Evolutionary conservation across 202 grass and related monocot genomes (phyloP).

Genomic region (Digitaria exilis): DNA sequence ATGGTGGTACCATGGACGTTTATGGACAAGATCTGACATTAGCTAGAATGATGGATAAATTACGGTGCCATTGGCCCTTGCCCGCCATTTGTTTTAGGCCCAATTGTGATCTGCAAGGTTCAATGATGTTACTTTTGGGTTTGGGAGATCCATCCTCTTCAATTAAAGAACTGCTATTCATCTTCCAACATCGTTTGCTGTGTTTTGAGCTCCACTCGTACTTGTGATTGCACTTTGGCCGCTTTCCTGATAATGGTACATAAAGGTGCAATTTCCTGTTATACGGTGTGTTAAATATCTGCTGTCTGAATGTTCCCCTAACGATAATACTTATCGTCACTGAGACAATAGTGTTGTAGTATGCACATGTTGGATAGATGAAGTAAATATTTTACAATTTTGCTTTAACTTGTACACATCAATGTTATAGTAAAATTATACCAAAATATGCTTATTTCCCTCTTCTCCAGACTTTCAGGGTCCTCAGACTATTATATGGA

Average conservation of each 20-base stretch:
- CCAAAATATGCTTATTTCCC: background rate
- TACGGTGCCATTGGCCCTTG: background rate
- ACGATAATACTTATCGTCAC: background rate
- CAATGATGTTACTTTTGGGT: background rate
- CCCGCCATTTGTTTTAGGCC: background rate
- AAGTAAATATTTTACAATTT: background rate
- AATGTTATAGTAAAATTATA: background rate
- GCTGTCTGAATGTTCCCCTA: background rate
- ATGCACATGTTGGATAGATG: background rate
- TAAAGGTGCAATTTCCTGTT: background rate
- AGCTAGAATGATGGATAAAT: background rate
- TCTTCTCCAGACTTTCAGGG: slow-evolving; percentile 49
- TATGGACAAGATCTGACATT: background rate
- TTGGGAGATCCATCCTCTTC: background rate
- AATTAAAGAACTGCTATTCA: background rate
- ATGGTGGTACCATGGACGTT: background rate
- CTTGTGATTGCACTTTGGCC: background rate
- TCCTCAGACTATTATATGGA: slow-evolving; percentile 46
- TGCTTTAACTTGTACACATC: background rate
- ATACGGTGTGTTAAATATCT: background rate
- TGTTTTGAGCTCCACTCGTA: background rate
- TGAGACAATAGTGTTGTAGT: background rate
- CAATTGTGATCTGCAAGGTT: background rate
- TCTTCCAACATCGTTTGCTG: background rate
- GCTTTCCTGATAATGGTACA: background rate